These are phyloP conservation scores for Backusella tuberculispora DNA, from an alignment of 192 early-diverging fungal species.

Conservation along the genomic window DNA sequence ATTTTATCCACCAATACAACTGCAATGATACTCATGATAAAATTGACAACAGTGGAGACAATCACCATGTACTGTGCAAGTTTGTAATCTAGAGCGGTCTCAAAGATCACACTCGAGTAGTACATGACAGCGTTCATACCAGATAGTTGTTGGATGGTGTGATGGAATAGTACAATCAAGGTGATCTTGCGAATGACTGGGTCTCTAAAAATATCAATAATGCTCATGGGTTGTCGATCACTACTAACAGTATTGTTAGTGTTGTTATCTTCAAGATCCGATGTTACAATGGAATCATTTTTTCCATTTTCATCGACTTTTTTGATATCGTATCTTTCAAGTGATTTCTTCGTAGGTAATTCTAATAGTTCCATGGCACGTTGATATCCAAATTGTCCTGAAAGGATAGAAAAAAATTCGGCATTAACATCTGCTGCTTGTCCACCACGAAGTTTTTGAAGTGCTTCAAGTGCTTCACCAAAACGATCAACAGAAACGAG, in stretches of 20 bases:
- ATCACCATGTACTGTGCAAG: conserved; percentile 46
- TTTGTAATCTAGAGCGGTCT: conserved; percentile 50
- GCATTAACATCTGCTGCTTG: conserved; percentile 62
- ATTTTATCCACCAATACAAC: conserved; percentile 82
- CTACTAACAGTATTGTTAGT: no score
- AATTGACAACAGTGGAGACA: conserved; percentile 75
- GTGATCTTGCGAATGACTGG: conserved; percentile 47
- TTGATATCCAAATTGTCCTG: conserved; percentile 1
- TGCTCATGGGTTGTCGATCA: conserved; percentile 28
- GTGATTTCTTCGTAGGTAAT: neutral
- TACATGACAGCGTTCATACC: conserved; percentile 90
- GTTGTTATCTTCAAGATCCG: neutral
- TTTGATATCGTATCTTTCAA: neutral
- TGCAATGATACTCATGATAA: conserved; percentile 82
- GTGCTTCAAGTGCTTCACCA: conserved; percentile 61
- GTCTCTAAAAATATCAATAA: conserved; percentile 37
- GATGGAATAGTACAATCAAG: conserved; percentile 65
- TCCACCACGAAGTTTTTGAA: conserved; percentile 59
- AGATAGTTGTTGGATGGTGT: conserved; percentile 79
- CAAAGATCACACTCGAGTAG: conserved; percentile 64
- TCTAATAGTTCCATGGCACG: conserved; percentile 7
- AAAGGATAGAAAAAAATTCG: conserved; percentile 43
- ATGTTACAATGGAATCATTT: neutral
- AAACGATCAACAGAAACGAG: conserved; percentile 57
- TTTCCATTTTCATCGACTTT: conserved; percentile 10